These are phyloP conservation scores for Craspedostauros australis DNA, from an alignment of 108 stramenopile genomes.

Conservation along the genomic window DNA sequence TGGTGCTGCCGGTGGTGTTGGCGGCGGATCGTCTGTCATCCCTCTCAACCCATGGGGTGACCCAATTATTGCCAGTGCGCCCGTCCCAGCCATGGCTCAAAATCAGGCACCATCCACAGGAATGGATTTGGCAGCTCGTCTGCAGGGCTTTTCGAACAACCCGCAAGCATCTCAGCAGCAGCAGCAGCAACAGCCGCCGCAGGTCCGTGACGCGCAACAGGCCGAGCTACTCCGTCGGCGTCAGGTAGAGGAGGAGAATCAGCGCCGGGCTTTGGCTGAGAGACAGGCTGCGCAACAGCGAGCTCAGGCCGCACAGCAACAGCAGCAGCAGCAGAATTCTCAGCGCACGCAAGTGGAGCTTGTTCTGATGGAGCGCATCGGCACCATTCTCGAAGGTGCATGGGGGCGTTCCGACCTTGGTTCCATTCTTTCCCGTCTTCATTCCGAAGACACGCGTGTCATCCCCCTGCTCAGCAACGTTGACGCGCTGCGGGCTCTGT, in stretches of 20 bases:
- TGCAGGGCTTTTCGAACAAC: conserved; percentile 20
- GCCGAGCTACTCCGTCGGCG: conserved; percentile 50
- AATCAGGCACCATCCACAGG: conserved; percentile 19
- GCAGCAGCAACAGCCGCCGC: conserved; percentile 14
- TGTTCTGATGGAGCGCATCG: conserved; percentile 80
- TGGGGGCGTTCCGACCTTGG: conserved; percentile 82
- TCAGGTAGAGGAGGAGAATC: conserved; percentile 54
- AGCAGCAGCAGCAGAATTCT: conserved; percentile 40
- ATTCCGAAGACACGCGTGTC: conserved; percentile 76
- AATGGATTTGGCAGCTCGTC: conserved; percentile 34
- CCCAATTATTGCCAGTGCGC: conserved; percentile 9
- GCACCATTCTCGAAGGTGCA: conserved; percentile 72
- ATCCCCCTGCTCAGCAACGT: conserved; percentile 62
- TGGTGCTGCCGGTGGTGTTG: conserved; percentile 12
- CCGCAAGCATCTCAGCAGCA: conserved; percentile 4
- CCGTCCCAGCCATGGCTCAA: conserved; percentile 5
- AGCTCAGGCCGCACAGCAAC: conserved; percentile 25
- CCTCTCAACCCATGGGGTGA: conserved; percentile 74
- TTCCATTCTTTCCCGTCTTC: conserved; percentile 72
- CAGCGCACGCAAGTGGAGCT: conserved; percentile 79
- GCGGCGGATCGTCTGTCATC: conserved; percentile 25
- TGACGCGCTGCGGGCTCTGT: conserved; percentile 68
- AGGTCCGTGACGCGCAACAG: conserved; percentile 39
- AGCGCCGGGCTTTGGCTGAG: conserved; percentile 38
- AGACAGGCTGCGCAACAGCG: conserved; percentile 41